phyloP scores from a whole-genome alignment of 176 grass and related monocot species.

The bread wheat (Triticum aestivum) region DNA sequence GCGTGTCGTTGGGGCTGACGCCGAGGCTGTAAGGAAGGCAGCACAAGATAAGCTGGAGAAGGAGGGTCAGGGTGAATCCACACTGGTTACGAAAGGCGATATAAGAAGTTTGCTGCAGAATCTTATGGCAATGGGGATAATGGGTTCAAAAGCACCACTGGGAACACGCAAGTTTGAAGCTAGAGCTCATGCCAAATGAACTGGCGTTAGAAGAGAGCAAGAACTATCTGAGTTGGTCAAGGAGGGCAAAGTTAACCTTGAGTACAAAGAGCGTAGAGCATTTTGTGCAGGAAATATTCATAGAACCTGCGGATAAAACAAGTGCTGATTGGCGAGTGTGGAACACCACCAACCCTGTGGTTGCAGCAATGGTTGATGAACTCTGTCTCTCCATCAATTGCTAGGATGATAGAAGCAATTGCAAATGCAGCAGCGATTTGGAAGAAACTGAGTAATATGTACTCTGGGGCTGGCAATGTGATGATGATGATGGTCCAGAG shows the following conservation, averaged over 20 bases:
- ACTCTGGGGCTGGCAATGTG: not conserved
- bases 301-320: not conserved
- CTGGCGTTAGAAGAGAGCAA: not conserved
- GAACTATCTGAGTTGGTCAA: not conserved
- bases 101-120: not conserved
- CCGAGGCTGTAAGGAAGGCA: not conserved
- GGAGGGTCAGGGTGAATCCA: not conserved
- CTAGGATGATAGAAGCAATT: not conserved
- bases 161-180: no score
- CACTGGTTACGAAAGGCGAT: not conserved
- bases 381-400: not conserved
- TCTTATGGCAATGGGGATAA: not conserved
- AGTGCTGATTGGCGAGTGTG: not conserved
- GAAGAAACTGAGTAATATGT: not conserved
- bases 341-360: not conserved
- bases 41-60: not conserved
- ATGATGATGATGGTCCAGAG: not conserved
- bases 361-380: no score
- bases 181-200: not conserved
- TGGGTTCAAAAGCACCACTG: not conserved
- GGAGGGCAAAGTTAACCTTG: not conserved
- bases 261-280: not conserved
- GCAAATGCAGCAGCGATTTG: not conserved
- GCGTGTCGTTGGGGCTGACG: not conserved
- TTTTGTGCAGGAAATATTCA: not conserved